Evolutionary conservation across 1,284 basidiomycete species (phyloP).

Genomic region (Ceratobasidium sp.): DNA sequence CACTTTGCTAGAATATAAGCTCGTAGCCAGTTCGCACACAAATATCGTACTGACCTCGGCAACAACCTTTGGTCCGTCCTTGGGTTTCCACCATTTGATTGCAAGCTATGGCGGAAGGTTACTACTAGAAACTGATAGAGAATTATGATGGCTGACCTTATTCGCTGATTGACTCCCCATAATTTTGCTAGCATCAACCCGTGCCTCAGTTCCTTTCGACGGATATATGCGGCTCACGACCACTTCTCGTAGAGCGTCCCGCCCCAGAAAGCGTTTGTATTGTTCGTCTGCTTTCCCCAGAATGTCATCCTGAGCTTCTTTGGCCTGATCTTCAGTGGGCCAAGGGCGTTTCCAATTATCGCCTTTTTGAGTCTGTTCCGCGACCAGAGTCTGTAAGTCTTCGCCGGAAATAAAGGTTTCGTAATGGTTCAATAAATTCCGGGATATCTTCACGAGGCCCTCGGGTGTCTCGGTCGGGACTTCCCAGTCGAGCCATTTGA

Average conservation of each 20-base stretch:
- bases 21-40: background rate
- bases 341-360: background rate
- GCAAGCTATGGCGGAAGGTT: background rate
- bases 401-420: background rate
- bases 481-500: conserved; percentile 1
- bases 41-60: background rate
- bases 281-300: background rate
- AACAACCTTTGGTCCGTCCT: background rate
- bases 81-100: background rate
- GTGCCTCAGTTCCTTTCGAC: background rate
- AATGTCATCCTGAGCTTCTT: background rate
- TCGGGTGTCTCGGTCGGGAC: background rate
- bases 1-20: background rate
- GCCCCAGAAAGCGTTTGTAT: background rate
- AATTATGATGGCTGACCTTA: background rate
- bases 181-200: background rate
- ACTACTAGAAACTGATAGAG: background rate
- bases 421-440: background rate
- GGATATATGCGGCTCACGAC: background rate
- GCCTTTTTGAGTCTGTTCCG: background rate
- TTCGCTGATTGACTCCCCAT: background rate
- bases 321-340: background rate
- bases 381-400: background rate
- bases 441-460: background rate
- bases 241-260: background rate